Conservation (phyloP, 768 basidiomycete species). For the Termitomyces sp. region DNA sequence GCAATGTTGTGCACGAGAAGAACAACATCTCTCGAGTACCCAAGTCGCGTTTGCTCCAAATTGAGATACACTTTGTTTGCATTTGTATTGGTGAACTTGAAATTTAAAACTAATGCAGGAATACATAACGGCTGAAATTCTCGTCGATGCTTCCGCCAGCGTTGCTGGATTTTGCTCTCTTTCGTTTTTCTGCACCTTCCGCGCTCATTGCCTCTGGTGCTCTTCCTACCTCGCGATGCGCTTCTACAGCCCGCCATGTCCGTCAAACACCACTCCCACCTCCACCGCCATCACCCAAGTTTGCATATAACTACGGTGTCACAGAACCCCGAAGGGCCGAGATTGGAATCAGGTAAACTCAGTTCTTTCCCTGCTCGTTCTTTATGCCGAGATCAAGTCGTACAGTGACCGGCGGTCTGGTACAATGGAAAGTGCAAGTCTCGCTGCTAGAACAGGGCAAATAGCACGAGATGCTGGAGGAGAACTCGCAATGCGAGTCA, state of each 20-base stretch:
- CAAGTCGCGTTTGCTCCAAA: not conserved
- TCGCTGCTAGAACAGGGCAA: slow-evolving; percentile 13
- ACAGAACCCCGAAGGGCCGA: not conserved
- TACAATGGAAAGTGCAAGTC: slow-evolving; percentile 8
- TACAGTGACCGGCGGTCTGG: slow-evolving; percentile 1
- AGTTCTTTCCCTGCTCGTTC: not conserved
- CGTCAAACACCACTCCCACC: slow-evolving; percentile 19
- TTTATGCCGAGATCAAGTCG: not conserved
- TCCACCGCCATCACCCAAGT: slow-evolving; percentile 3
- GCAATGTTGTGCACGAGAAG: too few species aligned
- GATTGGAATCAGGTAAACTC: not conserved
- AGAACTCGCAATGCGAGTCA: slow-evolving; percentile 33
- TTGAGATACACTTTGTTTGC: not conserved
- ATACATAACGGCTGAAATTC: too few species aligned
- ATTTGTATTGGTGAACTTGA: not conserved
- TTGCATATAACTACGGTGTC: slow-evolving; percentile 1
- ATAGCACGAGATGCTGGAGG: slow-evolving; percentile 10
- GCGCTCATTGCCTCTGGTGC: slow-evolving; percentile 1
- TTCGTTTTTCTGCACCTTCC: slow-evolving; percentile 17
- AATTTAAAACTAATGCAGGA: not conserved
- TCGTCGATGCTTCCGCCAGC: slow-evolving; percentile 23
- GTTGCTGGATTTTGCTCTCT: slow-evolving; percentile 23
- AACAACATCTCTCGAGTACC: too few species aligned
- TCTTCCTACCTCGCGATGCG: slow-evolving; percentile 7
- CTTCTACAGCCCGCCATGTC: slow-evolving; percentile 9